Conservation (phyloP, 1,284 basidiomycete genomes). For the Thelephora terrestris region DNA sequence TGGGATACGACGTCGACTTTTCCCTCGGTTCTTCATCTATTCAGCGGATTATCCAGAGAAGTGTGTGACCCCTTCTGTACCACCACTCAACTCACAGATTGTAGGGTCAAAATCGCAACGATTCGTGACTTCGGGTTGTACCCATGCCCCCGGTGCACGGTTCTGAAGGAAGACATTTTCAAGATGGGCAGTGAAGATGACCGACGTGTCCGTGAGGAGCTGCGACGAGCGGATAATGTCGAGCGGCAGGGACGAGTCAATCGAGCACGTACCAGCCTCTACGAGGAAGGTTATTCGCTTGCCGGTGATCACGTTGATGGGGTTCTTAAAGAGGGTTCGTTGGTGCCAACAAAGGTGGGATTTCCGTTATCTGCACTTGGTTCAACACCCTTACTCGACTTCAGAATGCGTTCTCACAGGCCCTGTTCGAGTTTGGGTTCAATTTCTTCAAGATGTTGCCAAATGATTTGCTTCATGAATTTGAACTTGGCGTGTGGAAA, state of each 20-base stretch:
- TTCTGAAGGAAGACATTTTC: constrained; percentile 14
- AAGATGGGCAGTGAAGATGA: constrained; percentile 12
- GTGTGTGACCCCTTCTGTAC: constrained; percentile 7
- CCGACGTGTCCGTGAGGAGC: constrained; percentile 3
- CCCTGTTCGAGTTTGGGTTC: constrained; percentile 15
- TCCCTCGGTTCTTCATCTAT: constrained; percentile 16
- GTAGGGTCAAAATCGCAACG: constrained; percentile 24
- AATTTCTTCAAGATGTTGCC: constrained; percentile 22
- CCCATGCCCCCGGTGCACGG: constrained; percentile 26
- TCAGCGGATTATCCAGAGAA: constrained; percentile 19
- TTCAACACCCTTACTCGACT: not conserved
- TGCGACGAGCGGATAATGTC: constrained; percentile 3
- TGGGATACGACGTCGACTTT: constrained; percentile 12
- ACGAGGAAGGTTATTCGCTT: constrained; percentile 11
- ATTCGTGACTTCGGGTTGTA: constrained; percentile 22
- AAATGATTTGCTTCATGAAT: constrained; percentile 28
- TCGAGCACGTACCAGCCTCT: constrained; percentile 15
- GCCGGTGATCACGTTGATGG: constrained; percentile 7
- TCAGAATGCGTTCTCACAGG: constrained; percentile 26
- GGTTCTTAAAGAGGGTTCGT: constrained; percentile 6
- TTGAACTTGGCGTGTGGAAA: constrained; percentile 30
- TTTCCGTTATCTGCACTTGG: not conserved
- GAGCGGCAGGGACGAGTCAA: not conserved
- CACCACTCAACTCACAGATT: too few species aligned
- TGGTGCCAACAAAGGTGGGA: constrained; percentile 10